Percentiles rank a stretch among this genome's conserved stretches.
phyloP scores from a whole-genome alignment of 2,329 filamentous ascomycete species.

The Paraconiothyrium brasiliense region DNA sequence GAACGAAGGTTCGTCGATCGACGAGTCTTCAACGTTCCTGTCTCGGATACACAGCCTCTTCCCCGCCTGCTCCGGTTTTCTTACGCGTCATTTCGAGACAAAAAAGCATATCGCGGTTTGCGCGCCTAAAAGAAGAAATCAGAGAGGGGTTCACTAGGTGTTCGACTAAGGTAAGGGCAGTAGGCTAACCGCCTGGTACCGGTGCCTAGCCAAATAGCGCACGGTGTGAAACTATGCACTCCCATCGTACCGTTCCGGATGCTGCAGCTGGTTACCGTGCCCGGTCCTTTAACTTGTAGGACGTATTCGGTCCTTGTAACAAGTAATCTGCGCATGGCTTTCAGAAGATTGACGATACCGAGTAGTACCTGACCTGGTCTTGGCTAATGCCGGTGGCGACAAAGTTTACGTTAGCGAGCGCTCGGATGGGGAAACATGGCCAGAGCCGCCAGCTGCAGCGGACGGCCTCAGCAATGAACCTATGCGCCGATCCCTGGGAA shows the following conservation, averaged over 20 bases:
- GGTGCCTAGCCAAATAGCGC: conserved; percentile 28
- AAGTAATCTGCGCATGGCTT: neutral
- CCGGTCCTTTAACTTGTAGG: neutral
- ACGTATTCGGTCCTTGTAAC: neutral
- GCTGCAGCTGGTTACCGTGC: conserved; percentile 17
- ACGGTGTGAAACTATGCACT: conserved; percentile 28
- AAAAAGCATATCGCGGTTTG: conserved; percentile 38
- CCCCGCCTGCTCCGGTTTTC: conserved; percentile 21
- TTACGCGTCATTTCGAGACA: conserved; percentile 8
- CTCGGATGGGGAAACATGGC: conserved; percentile 41
- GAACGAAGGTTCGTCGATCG: conserved; percentile 44
- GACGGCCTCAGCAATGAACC: conserved; percentile 31
- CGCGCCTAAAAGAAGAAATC: conserved; percentile 35
- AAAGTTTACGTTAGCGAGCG: conserved; percentile 24
- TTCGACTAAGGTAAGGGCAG: conserved; percentile 25
- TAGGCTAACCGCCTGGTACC: conserved; percentile 26
- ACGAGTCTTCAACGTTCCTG: conserved; percentile 7
- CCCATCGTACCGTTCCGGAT: conserved; percentile 19
- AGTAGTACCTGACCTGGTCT: neutral
- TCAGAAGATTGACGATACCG: neutral
- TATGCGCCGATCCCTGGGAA: conserved; percentile 30
- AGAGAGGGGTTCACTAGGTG: conserved; percentile 17
- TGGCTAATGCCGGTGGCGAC: neutral
- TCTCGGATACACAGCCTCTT: conserved; percentile 16
- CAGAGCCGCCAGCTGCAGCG: conserved; percentile 42